phyloP scores from a whole-genome alignment of 345 rosid genomes.

The Adansonia digitata region DNA sequence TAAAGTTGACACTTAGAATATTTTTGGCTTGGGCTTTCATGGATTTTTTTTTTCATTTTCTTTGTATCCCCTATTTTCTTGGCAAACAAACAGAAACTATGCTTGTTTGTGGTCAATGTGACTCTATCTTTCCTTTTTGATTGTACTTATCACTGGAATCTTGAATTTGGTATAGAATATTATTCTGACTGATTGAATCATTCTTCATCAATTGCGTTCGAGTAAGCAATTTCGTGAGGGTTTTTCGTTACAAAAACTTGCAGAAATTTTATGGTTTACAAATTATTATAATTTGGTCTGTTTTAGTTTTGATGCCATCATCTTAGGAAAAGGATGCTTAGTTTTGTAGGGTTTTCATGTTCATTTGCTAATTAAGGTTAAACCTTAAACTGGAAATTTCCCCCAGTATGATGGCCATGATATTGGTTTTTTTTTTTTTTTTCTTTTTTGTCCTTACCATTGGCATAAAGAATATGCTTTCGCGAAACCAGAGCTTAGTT shows the following conservation, averaged over 20 bases:
- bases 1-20: not conserved
- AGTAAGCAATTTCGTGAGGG: not conserved
- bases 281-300: not conserved
- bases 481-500: too few species aligned
- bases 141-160: not conserved
- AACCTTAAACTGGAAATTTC: not conserved
- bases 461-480: not conserved
- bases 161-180: not conserved
- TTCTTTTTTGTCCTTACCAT: not conserved
- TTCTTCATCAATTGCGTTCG: not conserved
- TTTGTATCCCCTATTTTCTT: not conserved
- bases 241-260: not conserved
- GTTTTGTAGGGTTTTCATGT: not conserved
- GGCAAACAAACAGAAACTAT: not conserved
- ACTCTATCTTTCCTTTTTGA: not conserved
- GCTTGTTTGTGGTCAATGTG: conserved; percentile 2
- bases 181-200: not conserved
- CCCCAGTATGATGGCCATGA: not conserved
- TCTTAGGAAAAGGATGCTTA: not conserved
- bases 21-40: not conserved
- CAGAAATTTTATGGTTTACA: not conserved
- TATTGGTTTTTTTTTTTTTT: not conserved
- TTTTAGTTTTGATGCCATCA: not conserved
- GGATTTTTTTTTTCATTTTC: not conserved
- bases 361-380: not conserved